Percentiles rank a stretch among this genome's conserved stretches.
Evolutionary conservation across 345 rosid genomes (phyloP).

Genomic region (Rhodomyrtus tomentosa): DNA sequence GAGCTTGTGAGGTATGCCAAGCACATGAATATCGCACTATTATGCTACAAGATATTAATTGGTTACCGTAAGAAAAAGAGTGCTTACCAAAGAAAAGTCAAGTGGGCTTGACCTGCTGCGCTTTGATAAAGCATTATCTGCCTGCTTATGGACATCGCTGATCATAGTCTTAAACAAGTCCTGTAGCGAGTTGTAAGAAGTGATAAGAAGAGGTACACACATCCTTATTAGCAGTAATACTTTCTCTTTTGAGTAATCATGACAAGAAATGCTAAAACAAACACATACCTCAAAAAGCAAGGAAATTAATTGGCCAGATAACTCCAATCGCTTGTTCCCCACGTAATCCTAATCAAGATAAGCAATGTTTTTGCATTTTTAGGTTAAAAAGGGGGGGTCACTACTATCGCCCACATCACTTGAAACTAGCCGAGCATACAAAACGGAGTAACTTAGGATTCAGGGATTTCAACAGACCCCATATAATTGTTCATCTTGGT

Average conservation of each 20-base stretch:
- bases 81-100: constrained; percentile 57
- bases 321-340: constrained; percentile 90
- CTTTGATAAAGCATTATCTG: constrained; percentile 32
- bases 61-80: background rate
- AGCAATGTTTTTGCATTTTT: background rate
- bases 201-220: background rate
- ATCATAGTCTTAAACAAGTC: constrained; percentile 86
- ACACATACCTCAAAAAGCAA: constrained; percentile 83
- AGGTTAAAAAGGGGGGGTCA: background rate
- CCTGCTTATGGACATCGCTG: constrained; percentile 33
- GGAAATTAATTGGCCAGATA: constrained; percentile 87
- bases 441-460: background rate
- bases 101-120: constrained; percentile 42
- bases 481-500: background rate
- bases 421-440: background rate
- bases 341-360: constrained; percentile 59
- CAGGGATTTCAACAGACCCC: background rate
- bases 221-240: background rate
- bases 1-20: background rate
- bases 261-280: background rate
- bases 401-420: background rate
- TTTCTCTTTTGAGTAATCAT: background rate
- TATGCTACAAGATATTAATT: background rate
- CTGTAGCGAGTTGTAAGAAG: constrained; percentile 15
- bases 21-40: background rate